Base-by-base conservation (phyloP, 495 filamentous ascomycete species). In the Saxophila tyrrhenica region DNA sequence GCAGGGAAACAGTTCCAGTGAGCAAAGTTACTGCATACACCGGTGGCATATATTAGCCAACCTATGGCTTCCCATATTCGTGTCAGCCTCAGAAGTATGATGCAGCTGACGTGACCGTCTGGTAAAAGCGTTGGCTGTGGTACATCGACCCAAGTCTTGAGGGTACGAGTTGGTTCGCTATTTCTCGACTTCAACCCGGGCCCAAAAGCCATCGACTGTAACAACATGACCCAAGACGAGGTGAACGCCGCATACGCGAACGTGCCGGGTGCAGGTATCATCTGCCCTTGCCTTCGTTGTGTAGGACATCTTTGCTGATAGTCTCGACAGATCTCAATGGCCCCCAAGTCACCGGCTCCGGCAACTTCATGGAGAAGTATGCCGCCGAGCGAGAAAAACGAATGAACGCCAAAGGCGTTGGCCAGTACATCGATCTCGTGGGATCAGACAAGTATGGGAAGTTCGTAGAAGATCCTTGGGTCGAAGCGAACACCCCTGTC, bases 301-400 rank as follows among this genome's bases (percentile, higher is more conserved):
- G 7, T 9, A 5, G 24, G 52, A 48, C 25, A 23, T 48, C 39
- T 21, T 51, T 7, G 16, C 49, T 22, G 5, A 22, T 23, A 38
- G 10, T 23, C 25, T 51, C 10, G 25, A 5, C 29, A 51, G 52
- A 55, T 24, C 48, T 50, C 48, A 50, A 50, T 39, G 48, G 48
- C 10, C 48, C 48, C 2, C 21, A 23, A 16, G 23, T 48, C 9
- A 20, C 55, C 21, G 41, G 35, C 17, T 24, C 49, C 24, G 2
- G 42, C 38, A 53, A 58, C 20, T 38, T 50, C 20, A 49, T 54
- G 45, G 45, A 56, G 23, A 59, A 55, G 77, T 79, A 76, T 56
- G 60, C 51, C 29, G 63, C 68, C 21, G 76, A 78, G 61, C 71
- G 71, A 15, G 55, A 64, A 46, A 78, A 78, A 54, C 73, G 76